These are phyloP conservation scores for Zychaea mexicana DNA, from an alignment of 371 early-diverging fungal genomes.

Conservation along the genomic window DNA sequence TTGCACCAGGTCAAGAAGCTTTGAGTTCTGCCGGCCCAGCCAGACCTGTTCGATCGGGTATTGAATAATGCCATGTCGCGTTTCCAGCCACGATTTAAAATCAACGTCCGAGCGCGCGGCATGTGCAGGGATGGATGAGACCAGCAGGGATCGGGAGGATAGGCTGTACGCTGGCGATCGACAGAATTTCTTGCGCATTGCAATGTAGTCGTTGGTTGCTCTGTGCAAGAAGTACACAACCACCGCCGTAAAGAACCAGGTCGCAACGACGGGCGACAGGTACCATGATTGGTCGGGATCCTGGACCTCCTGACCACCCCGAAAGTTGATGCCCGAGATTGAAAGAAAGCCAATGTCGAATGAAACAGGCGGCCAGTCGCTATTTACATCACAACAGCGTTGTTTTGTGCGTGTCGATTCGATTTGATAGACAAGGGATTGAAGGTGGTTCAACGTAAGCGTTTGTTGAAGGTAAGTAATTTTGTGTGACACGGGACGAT, in stretches of 20 bases:
- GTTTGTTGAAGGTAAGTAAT: background rate
- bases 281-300: slow-evolving; percentile 40
- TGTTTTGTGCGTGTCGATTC: no score
- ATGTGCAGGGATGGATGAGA: slow-evolving; percentile 60
- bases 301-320: slow-evolving; percentile 22
- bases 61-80: slow-evolving; percentile 23
- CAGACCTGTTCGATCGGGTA: slow-evolving; percentile 53
- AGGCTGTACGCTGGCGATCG: slow-evolving; percentile 50
- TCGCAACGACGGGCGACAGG: slow-evolving; percentile 60
- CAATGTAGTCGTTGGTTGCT: slow-evolving; percentile 51
- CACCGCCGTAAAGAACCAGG: slow-evolving; percentile 56
- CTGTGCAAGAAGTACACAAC: slow-evolving; percentile 47
- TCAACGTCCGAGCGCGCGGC: slow-evolving; percentile 45
- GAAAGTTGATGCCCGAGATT: slow-evolving; percentile 36
- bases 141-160: slow-evolving; percentile 56
- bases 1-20: slow-evolving; percentile 63
- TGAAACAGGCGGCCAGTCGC: slow-evolving; percentile 47
- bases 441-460: no score
- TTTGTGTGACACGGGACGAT: background rate
- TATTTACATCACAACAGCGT: no score
- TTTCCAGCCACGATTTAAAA: slow-evolving; percentile 47
- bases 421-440: no score
- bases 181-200: slow-evolving; percentile 55
- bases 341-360: slow-evolving; percentile 40
- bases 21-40: slow-evolving; percentile 65